Evolutionary conservation across 768 basidiomycete genomes (phyloP).

Genomic region (Tylopilus balloui): DNA sequence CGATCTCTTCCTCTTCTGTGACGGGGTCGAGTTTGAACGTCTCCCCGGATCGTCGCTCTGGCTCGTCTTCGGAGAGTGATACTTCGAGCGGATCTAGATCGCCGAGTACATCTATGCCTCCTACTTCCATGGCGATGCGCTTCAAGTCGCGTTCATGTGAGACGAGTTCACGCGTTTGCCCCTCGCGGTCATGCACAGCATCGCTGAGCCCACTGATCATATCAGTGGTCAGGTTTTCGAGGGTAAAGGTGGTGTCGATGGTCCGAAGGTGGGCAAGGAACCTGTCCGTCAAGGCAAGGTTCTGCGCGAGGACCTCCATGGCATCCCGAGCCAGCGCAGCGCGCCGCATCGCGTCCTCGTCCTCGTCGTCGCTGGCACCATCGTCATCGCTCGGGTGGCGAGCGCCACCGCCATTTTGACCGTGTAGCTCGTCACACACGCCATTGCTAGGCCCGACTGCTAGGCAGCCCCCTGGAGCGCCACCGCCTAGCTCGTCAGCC

Average conservation of each 20-base stretch:
- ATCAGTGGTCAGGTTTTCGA: conserved; percentile 72
- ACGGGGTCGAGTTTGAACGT: conserved; percentile 32
- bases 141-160: conserved; percentile 78
- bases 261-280: conserved; percentile 70
- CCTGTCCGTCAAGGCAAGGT: conserved; percentile 72
- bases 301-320: conserved; percentile 66
- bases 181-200: conserved; percentile 70
- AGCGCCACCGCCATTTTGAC: conserved; percentile 11
- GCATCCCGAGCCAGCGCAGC: conserved; percentile 45
- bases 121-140: conserved; percentile 71
- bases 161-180: conserved; percentile 72
- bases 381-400: conserved; percentile 11
- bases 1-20: conserved; percentile 38
- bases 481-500: conserved; percentile 38
- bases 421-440: conserved; percentile 16
- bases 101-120: conserved; percentile 68
- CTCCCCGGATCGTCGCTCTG: conserved; percentile 27
- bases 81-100: conserved; percentile 61
- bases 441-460: conserved; percentile 23
- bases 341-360: conserved; percentile 25
- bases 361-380: conserved; percentile 22
- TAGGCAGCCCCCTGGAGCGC: conserved; percentile 16
- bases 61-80: conserved; percentile 27
- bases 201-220: conserved; percentile 77
- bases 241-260: conserved; percentile 48